A percentile compares a stretch with the other conserved stretches of the same genome.
Evolutionary conservation across 768 basidiomycete species (phyloP).

Genomic region (Mrakia frigida): DNA sequence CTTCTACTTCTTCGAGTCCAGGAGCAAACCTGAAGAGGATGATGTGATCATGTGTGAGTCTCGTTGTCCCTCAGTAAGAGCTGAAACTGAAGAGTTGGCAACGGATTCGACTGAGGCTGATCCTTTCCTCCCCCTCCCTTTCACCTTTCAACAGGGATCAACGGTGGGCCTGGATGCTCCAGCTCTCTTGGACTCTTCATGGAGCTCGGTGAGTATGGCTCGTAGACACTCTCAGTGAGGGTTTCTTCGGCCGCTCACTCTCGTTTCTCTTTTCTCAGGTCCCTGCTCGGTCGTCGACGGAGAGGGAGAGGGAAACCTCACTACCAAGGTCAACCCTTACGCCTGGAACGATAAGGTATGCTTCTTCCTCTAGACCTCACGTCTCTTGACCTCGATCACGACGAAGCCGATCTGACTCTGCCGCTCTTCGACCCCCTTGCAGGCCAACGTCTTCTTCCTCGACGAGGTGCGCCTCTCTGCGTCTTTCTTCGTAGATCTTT

Average conservation of each 20-base stretch:
- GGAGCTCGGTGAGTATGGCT: slow-evolving; percentile 50
- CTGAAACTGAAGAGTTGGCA: not conserved
- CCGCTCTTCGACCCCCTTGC: not conserved
- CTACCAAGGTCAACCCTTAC: slow-evolving; percentile 43
- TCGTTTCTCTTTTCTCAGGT: slow-evolving; percentile 20
- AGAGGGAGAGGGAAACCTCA: slow-evolving; percentile 17
- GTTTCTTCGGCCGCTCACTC: no score
- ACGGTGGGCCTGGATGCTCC: slow-evolving; percentile 6
- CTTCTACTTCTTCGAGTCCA: slow-evolving; percentile 62
- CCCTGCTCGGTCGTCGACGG: slow-evolving; percentile 40
- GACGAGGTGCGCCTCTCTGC: not conserved
- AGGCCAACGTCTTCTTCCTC: not conserved
- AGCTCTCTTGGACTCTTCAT: slow-evolving; percentile 63
- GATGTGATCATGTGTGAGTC: slow-evolving; percentile 45
- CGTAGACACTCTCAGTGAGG: no score
- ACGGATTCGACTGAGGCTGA: not conserved
- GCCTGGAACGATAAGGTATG: slow-evolving; percentile 47
- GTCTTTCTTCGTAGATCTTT: not conserved
- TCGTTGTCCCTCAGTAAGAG: not conserved
- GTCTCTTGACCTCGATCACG: slow-evolving; percentile 36
- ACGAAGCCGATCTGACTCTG: slow-evolving; percentile 49
- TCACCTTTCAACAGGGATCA: not conserved
- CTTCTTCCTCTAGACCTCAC: slow-evolving; percentile 49
- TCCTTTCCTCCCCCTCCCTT: not conserved
- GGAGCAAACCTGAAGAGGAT: slow-evolving; percentile 46